Percentiles rank a stretch among this genome's conserved stretches.
Evolutionary conservation across 805 yeast species (phyloP).

Genomic region (Komagataella kurtzmanii): DNA sequence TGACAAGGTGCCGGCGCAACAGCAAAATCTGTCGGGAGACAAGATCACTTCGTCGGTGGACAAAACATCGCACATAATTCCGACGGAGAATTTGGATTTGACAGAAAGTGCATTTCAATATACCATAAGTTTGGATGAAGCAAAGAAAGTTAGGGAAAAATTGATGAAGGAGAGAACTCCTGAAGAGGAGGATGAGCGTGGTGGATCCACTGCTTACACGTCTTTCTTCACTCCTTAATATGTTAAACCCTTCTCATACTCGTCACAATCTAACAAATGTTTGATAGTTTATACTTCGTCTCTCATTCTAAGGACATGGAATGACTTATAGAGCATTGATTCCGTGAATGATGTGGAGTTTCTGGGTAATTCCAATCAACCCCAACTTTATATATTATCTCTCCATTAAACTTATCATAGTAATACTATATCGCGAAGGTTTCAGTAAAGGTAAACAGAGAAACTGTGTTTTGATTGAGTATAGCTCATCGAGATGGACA

Average conservation of each 20-base stretch:
- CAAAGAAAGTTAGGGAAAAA: background rate
- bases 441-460: constrained; percentile 1
- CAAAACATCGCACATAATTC: background rate
- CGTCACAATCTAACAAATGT: too few relatives aligned
- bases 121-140: background rate
- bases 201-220: background rate
- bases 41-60: background rate
- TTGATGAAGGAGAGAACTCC: background rate
- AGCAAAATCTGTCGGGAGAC: background rate
- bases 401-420: background rate
- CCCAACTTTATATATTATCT: too few relatives aligned
- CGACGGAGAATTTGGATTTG: background rate
- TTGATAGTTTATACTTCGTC: too few relatives aligned
- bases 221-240: background rate
- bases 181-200: background rate
- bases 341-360: too few relatives aligned
- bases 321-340: too few relatives aligned
- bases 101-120: background rate
- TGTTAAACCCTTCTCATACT: too few relatives aligned
- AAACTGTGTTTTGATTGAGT: background rate
- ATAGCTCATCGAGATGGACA: background rate
- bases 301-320: too few relatives aligned
- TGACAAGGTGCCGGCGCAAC: background rate
- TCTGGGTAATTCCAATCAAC: too few relatives aligned
- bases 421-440: background rate